Conservation (phyloP, 148 eudicot species). For the Chenopodium berlandieri region DNA sequence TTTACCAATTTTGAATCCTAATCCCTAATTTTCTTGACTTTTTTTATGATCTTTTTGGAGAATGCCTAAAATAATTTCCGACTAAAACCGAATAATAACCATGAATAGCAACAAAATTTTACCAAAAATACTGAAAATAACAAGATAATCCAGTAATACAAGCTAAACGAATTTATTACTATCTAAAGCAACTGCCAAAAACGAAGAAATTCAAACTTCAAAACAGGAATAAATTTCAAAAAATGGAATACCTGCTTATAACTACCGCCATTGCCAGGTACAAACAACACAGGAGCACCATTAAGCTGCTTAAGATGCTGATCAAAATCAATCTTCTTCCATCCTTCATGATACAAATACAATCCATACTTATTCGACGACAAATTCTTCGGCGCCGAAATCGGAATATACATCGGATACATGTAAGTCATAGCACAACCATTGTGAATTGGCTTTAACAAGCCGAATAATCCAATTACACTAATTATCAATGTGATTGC, state of each 20-base stretch:
- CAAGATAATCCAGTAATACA: not conserved
- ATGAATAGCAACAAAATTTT: not conserved
- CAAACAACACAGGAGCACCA: slow-evolving; percentile 78
- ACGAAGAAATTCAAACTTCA: not conserved
- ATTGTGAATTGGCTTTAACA: slow-evolving; percentile 60
- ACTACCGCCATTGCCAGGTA: slow-evolving; percentile 96
- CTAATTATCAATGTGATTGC: slow-evolving; percentile 39
- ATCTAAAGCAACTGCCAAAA: not conserved
- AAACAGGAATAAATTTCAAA: not conserved
- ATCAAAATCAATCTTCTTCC: slow-evolving; percentile 80
- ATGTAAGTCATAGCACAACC: slow-evolving; percentile 93
- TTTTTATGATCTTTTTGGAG: not conserved
- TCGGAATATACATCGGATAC: slow-evolving; percentile 95
- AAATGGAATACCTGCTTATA: slow-evolving; percentile 68
- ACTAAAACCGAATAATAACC: not conserved
- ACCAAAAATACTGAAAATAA: not conserved
- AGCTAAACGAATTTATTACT: not conserved
- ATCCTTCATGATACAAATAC: slow-evolving; percentile 93
- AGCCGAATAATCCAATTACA: slow-evolving; percentile 50
- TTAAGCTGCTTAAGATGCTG: slow-evolving; percentile 72
- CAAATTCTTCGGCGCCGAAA: slow-evolving; percentile 53
- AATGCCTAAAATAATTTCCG: not conserved
- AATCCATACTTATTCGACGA: slow-evolving; percentile 72
- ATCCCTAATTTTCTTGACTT: not conserved
- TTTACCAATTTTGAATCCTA: not conserved